Percentiles rank a stretch among this genome's conserved stretches.
Evolutionary conservation across 192 early-diverging fungal species (phyloP).

Genomic region (Dispira simplex): DNA sequence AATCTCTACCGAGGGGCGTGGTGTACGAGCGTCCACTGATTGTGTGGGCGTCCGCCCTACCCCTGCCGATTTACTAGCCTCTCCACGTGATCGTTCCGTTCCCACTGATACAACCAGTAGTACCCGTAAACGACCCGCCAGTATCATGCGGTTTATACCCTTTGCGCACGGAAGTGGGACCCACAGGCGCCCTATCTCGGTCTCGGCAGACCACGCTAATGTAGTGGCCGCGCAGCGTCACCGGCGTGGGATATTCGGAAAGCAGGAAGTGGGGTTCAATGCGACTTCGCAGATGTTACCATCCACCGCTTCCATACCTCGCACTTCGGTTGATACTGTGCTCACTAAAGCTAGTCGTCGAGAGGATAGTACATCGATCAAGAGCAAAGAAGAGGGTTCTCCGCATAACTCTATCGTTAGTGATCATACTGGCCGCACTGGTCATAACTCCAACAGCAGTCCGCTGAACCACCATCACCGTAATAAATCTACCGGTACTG

Average conservation of each 20-base stretch:
- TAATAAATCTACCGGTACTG: conserved; percentile 4
- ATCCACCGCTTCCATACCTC: background rate
- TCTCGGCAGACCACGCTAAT: background rate
- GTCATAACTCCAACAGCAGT: no score
- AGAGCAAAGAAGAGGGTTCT: background rate
- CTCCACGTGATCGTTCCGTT: no score
- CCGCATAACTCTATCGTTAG: background rate
- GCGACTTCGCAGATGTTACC: no score
- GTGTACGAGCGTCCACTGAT: no score
- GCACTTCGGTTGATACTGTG: background rate
- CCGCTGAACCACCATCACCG: background rate
- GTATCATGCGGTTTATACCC: conserved; percentile 5
- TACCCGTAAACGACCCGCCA: background rate
- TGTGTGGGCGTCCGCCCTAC: no score
- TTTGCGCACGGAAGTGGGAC: background rate
- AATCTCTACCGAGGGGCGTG: no score
- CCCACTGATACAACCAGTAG: no score
- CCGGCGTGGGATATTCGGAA: background rate
- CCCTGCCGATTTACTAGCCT: no score
- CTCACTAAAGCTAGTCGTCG: background rate
- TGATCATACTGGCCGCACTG: background rate
- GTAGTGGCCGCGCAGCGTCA: background rate
- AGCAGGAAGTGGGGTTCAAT: no score
- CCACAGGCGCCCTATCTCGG: background rate
- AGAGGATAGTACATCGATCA: background rate